Base-by-base conservation (phyloP, 306 rosid genomes). In the Vigna angularis region DNA sequence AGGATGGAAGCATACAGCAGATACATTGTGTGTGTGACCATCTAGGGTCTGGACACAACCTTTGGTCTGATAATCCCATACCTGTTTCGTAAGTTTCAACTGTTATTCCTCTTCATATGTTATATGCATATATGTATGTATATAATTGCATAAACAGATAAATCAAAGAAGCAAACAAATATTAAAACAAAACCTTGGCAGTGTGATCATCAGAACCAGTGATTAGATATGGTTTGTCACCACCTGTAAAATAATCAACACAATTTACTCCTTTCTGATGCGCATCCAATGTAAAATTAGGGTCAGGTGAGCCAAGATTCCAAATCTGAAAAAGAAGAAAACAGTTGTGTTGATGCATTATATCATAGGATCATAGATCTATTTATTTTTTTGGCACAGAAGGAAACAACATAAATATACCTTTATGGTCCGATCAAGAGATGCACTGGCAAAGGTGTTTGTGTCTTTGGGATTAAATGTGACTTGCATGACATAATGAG, bases 401-500 rank as follows among this genome's bases (percentile, higher is more conserved):
- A 30, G 58, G 24, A 75, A 77, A 63, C 66, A 82, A 70, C 76
- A 70, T 11, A 55, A 50, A 68, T 67, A 47, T 87, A 93, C 99
- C 97, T 95, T 95, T 85, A 93, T 95, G 81, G 99, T 95, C 76
- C 99, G 97, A 83, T 95, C 99, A 74, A 95, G 99, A 55, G 98
- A 95, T 26, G 99, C 99, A 85, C 99, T 95, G 15, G 99, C 99
- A 86, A 95, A 95, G 83, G 99, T 95, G 86, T 95, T 95, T 67
- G 98, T 95, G 87, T 95, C 99, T 84, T 95, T 95, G 17, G 99
- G 99, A 80, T 95, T 95, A 82, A 95, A 95, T 62, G 99, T 91
- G 73, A 95, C 99, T 95, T 95, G 99, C 99, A 95, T 95, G 82
- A 95, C 98, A 86, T 95, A 95, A 89, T 95, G 99, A 45, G 99